These are phyloP conservation scores for rapeseed (Brassica napus) DNA, from an alignment of 345 rosid genomes.

Conservation along the genomic window DNA sequence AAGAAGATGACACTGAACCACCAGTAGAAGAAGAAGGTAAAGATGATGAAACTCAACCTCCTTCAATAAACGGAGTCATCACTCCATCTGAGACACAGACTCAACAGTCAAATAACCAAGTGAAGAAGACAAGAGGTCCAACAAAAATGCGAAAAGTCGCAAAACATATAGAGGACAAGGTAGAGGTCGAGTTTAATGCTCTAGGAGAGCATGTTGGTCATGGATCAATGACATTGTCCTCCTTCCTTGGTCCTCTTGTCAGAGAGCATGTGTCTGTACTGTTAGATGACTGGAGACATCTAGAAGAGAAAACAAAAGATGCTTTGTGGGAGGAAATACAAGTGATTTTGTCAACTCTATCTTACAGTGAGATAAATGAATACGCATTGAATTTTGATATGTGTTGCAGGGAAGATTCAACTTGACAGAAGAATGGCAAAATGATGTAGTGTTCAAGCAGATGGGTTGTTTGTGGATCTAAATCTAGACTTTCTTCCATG, in stretches of 20 bases:
- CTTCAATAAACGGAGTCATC: too few relatives aligned
- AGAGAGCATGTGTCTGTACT: neutral
- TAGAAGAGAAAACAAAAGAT: neutral
- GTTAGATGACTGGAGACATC: neutral
- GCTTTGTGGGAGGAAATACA: neutral
- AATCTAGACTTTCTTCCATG: too few relatives aligned
- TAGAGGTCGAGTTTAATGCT: neutral
- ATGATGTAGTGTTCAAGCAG: too few relatives aligned
- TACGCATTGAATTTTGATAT: too few relatives aligned
- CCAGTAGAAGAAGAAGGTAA: too few relatives aligned
- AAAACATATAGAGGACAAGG: constrained; percentile 5
- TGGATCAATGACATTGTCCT: neutral
- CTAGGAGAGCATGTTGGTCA: constrained; percentile 2
- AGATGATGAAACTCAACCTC: too few relatives aligned
- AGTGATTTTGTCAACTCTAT: neutral
- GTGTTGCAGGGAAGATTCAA: neutral
- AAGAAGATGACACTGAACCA: too few relatives aligned
- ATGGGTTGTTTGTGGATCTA: too few relatives aligned
- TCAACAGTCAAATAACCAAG: neutral
- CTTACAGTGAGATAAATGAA: too few relatives aligned
- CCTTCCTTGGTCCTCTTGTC: neutral
- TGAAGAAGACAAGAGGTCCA: neutral
- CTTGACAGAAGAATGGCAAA: neutral
- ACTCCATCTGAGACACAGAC: neutral
- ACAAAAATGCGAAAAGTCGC: neutral